Evolutionary conservation across 1,139 yeast species (phyloP).

Genomic region (Geotrichum klebahnii): DNA sequence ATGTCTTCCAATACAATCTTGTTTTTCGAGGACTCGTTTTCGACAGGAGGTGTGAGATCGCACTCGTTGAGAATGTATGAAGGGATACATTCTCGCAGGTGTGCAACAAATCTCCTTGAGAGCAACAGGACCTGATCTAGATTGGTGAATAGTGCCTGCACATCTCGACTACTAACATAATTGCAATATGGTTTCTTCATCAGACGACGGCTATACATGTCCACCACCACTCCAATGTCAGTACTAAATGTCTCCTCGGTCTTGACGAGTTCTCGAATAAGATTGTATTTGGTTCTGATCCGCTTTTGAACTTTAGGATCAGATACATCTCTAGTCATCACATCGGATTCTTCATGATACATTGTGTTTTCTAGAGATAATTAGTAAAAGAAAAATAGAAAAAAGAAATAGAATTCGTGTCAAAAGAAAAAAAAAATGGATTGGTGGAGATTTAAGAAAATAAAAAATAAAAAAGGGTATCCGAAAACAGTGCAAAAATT

Average conservation of each 20-base stretch:
- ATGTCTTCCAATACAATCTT: constrained; percentile 28
- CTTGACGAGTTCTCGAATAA: constrained; percentile 39
- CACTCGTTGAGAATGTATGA: constrained; percentile 27
- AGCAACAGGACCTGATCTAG: constrained; percentile 34
- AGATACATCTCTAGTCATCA: background rate
- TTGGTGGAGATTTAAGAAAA: no score
- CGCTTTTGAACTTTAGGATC: constrained; percentile 24
- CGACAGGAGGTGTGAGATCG: constrained; percentile 22
- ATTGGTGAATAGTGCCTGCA: constrained; percentile 35
- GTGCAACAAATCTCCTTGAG: constrained; percentile 32
- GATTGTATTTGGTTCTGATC: constrained; percentile 30
- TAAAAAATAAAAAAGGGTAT: no score
- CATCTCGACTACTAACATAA: constrained; percentile 33
- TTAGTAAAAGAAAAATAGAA: background rate
- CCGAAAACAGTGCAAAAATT: no score
- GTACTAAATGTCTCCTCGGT: constrained; percentile 39
- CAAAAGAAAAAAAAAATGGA: no score
- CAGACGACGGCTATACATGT: constrained; percentile 33
- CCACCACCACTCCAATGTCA: constrained; percentile 38
- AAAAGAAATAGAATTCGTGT: background rate
- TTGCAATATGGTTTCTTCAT: constrained; percentile 30
- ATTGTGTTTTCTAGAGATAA: constrained; percentile 7
- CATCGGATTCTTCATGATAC: background rate
- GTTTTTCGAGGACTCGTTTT: constrained; percentile 18
- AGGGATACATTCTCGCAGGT: constrained; percentile 32